phyloP scores from a whole-genome alignment of 257 asterid species.

The Henckelia pumila region DNA sequence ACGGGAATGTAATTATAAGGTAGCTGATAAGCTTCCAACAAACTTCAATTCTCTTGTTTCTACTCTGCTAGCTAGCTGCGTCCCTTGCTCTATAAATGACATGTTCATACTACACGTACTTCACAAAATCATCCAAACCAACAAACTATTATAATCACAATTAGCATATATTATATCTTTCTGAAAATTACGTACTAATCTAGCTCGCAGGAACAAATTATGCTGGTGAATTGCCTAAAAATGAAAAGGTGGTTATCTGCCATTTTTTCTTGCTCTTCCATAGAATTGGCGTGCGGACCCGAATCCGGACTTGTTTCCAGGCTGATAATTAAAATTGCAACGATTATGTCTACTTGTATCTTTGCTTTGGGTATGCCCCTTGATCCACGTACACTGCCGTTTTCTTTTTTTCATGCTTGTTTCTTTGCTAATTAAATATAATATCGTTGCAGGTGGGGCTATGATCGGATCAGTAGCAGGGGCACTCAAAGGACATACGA shows the following conservation, averaged over 20 bases:
- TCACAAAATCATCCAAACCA: neutral
- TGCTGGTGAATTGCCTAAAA: slow-evolving; percentile 13
- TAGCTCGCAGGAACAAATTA: slow-evolving; percentile 12
- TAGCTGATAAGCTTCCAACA: neutral
- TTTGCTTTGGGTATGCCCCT: slow-evolving; percentile 35
- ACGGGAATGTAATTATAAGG: too few relatives aligned
- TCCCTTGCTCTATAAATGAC: neutral
- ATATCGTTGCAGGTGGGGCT: slow-evolving; percentile 98
- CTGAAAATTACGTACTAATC: too few relatives aligned
- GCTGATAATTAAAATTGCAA: slow-evolving; percentile 37
- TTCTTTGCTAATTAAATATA: too few relatives aligned
- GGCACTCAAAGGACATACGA: slow-evolving; percentile 88
- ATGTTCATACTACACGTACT: neutral
- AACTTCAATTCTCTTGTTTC: neutral
- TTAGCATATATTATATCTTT: too few relatives aligned
- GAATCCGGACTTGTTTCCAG: slow-evolving; percentile 35
- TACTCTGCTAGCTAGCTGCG: neutral
- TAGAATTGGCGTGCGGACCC: slow-evolving; percentile 17
- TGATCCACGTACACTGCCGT: too few relatives aligned
- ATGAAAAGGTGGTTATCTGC: slow-evolving; percentile 37
- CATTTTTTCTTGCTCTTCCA: slow-evolving; percentile 30
- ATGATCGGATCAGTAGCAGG: slow-evolving; percentile 68
- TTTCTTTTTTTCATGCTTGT: too few relatives aligned
- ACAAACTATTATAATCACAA: too few relatives aligned
- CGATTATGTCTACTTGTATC: slow-evolving; percentile 53